Percentiles rank a stretch among this genome's conserved stretches.
These are phyloP conservation scores for Erythrophleum ivorense DNA, from an alignment of 331 rosid genomes.

Conservation along the genomic window DNA sequence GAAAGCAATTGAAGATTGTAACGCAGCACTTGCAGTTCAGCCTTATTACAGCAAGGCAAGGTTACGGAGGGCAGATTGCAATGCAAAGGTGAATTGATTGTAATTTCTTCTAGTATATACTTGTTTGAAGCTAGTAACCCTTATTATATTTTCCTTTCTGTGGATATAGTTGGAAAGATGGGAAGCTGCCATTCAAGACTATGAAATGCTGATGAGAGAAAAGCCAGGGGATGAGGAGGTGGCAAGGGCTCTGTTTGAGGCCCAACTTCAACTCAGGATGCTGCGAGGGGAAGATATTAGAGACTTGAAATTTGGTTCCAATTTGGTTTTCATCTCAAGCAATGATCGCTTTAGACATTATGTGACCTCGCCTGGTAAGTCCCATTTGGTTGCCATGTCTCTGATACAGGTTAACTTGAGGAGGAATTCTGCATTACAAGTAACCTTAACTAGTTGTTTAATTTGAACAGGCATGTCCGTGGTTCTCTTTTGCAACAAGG, in stretches of 20 bases:
- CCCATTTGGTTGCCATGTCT: background rate
- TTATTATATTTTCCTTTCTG: background rate
- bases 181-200: slow-evolving; percentile 88
- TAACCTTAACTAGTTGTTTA: background rate
- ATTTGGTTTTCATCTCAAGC: slow-evolving; percentile 69
- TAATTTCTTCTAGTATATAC: slow-evolving; percentile 5
- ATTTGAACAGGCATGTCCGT: slow-evolving; percentile 77
- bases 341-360: slow-evolving; percentile 83
- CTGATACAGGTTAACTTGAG: background rate
- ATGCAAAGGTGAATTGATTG: slow-evolving; percentile 66
- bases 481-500: slow-evolving; percentile 75
- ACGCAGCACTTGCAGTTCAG: slow-evolving; percentile 65
- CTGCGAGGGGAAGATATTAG: slow-evolving; percentile 69
- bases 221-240: slow-evolving; percentile 90
- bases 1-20: slow-evolving; percentile 93
- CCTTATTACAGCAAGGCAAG: slow-evolving; percentile 87
- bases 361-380: slow-evolving; percentile 81
- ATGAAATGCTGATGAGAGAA: slow-evolving; percentile 76
- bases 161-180: slow-evolving; percentile 75
- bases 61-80: slow-evolving; percentile 83
- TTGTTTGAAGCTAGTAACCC: background rate
- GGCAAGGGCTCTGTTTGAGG: slow-evolving; percentile 82
- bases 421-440: background rate
- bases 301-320: slow-evolving; percentile 82
- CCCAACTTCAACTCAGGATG: slow-evolving; percentile 72